Conservation (phyloP, 192 early-diverging fungal species). For the Dissophora globulifera region DNA sequence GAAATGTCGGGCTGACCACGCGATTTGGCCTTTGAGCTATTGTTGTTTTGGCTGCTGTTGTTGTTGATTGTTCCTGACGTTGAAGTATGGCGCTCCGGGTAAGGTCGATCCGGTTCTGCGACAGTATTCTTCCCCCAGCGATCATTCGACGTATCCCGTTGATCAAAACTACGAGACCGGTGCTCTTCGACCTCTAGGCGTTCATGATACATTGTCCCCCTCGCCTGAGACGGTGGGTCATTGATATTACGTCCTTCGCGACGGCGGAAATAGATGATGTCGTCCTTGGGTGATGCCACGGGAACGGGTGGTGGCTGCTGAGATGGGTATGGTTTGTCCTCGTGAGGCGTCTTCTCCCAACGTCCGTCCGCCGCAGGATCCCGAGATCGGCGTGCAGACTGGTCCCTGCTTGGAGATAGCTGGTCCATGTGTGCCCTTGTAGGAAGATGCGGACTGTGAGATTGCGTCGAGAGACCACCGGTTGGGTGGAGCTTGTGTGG, state of each 20-base stretch:
- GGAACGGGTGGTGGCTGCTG: background rate
- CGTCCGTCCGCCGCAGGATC: slow-evolving; percentile 21
- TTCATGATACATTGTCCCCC: slow-evolving; percentile 42
- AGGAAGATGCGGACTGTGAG: slow-evolving; percentile 11
- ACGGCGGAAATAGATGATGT: slow-evolving; percentile 30
- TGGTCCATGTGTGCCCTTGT: slow-evolving; percentile 45
- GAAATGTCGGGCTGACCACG: background rate
- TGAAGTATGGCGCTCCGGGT: slow-evolving; percentile 12
- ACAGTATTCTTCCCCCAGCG: slow-evolving; percentile 29
- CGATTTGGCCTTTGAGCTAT: slow-evolving; percentile 3
- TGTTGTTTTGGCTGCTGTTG: background rate
- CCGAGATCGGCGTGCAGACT: slow-evolving; percentile 8
- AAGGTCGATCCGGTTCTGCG: slow-evolving; percentile 25
- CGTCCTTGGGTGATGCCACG: slow-evolving; percentile 21
- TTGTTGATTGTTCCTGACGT: background rate
- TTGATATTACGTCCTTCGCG: slow-evolving; percentile 18
- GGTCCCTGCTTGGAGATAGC: slow-evolving; percentile 8
- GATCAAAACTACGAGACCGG: background rate
- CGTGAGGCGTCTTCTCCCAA: slow-evolving; percentile 46
- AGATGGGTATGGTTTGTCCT: slow-evolving; percentile 44
- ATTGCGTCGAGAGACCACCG: slow-evolving; percentile 10
- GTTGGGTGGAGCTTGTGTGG: slow-evolving; percentile 4
- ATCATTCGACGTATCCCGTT: background rate
- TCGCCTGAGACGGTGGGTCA: background rate
- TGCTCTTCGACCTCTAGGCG: slow-evolving; percentile 15